Evolutionary conservation across 1,284 basidiomycete genomes (phyloP).

Genomic region (Stereum hirsutum): DNA sequence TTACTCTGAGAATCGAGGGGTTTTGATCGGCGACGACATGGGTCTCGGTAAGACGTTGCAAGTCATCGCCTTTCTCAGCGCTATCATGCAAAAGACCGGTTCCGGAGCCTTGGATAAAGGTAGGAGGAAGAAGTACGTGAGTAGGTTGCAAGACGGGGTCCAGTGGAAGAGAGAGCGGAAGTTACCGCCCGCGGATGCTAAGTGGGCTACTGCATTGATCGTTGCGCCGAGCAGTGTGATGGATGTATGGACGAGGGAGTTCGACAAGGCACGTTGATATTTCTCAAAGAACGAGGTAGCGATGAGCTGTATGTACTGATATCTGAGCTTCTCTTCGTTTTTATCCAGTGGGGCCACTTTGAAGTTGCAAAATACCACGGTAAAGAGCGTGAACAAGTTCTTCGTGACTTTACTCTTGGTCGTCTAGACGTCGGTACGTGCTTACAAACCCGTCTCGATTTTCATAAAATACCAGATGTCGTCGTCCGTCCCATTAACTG

Average conservation of each 20-base stretch:
- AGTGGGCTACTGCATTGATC: slow-evolving; percentile 77
- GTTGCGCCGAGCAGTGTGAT: slow-evolving; percentile 74
- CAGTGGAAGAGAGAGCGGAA: slow-evolving; percentile 41
- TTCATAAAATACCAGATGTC: neutral
- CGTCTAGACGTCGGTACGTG: slow-evolving; percentile 64
- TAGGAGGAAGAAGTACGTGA: slow-evolving; percentile 54
- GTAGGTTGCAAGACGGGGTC: slow-evolving; percentile 48
- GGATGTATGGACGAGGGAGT: slow-evolving; percentile 76
- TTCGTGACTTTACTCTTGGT: slow-evolving; percentile 66
- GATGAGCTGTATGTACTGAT: too few species aligned
- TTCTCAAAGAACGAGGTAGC: too few species aligned
- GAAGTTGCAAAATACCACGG: slow-evolving; percentile 67
- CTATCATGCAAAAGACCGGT: slow-evolving; percentile 77
- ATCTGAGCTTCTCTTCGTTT: neutral
- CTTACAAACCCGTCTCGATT: neutral
- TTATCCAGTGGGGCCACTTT: slow-evolving; percentile 66
- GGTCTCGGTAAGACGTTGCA: slow-evolving; percentile 87
- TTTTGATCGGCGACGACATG: slow-evolving; percentile 85
- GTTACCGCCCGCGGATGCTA: slow-evolving; percentile 55
- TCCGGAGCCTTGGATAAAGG: slow-evolving; percentile 47
- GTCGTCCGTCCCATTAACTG: too few species aligned
- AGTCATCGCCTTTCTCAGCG: slow-evolving; percentile 77
- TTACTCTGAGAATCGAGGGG: slow-evolving; percentile 57
- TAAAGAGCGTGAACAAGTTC: slow-evolving; percentile 38
- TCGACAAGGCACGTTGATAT: slow-evolving; percentile 42